Evolutionary conservation across 1,139 yeast species (phyloP).

Genomic region (Maudiozyma humilis): DNA sequence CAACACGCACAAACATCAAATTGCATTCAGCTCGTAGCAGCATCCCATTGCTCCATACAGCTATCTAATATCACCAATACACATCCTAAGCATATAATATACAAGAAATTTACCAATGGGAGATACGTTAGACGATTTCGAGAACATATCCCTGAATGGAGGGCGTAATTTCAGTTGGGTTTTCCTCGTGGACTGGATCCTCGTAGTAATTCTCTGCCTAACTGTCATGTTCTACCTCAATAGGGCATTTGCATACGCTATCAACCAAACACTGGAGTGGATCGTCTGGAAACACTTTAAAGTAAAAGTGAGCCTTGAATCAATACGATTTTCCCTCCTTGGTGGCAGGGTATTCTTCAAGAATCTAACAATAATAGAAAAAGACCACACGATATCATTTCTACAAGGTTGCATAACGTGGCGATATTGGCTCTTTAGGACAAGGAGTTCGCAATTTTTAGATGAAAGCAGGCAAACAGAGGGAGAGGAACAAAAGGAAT

Average conservation of each 20-base stretch:
- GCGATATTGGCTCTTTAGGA: conserved; percentile 73
- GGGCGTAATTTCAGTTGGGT: conserved; percentile 59
- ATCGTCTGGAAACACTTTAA: conserved; percentile 56
- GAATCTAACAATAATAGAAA: conserved; percentile 61
- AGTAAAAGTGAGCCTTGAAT: conserved; percentile 56
- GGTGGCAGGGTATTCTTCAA: conserved; percentile 79
- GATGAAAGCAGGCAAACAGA: conserved; percentile 29
- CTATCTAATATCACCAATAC: neutral
- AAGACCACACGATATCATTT: conserved; percentile 61
- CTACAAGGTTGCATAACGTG: conserved; percentile 72
- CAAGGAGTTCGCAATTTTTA: conserved; percentile 41
- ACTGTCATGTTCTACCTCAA: conserved; percentile 70
- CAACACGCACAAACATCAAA: too few relatives aligned
- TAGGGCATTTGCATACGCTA: conserved; percentile 55
- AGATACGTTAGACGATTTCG: conserved; percentile 12
- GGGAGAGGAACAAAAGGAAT: conserved; percentile 25
- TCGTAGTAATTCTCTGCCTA: conserved; percentile 53
- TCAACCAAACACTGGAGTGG: conserved; percentile 46
- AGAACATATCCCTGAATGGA: conserved; percentile 17
- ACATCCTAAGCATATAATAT: neutral
- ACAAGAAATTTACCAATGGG: neutral
- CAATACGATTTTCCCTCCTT: conserved; percentile 63
- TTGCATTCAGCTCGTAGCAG: too few relatives aligned
- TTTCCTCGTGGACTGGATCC: conserved; percentile 74
- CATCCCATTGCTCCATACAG: too few relatives aligned